Evolutionary conservation across 805 yeast genomes (phyloP), one percentile per base, ranked within the genome.

Genomic region (Teunomyces stri): DNA sequence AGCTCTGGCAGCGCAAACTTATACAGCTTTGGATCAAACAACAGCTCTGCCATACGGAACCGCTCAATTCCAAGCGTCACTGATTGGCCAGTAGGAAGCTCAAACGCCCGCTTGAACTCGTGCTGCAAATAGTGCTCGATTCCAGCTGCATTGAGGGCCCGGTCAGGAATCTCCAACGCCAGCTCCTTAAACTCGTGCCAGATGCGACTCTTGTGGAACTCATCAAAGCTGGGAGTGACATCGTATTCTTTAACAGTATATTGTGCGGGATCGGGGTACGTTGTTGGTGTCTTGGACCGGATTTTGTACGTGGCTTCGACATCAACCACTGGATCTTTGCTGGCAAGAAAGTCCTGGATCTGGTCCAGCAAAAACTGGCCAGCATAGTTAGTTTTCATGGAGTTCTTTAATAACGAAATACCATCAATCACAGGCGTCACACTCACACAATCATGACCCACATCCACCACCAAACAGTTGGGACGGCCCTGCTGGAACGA

Each of bases 401-500:
- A 86, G 56, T 83, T 84, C 54, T 80, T 84, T 40, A 85, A 75
- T 48, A 87, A 68, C 40, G 89, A 84, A 66, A 85, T 80, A 20
- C 95, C 96, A 66, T 86, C 96, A 50, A 84, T 81, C 16, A 87
- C 89, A 1, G 91, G 96, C 4, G 94, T 85, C 1, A 84, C 91
- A 51, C 89, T 81, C 15, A 79, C 73, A 2, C 84, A 69, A 60
- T 87, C 91, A 60, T 87, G 94, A 5, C 96, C 96, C 34, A 88
- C 68, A 63, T 89, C 96, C 34, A 89, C 92, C 34, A 89, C 89
- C 28, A 89, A 70, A 62, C 96, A 89, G 50, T 85, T 85, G 39
- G 96, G 90, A 61, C 95, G 77, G 3, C 96, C 96, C 53, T 87
- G 85, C 9, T 92, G 90, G 67, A 91, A 91, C 1, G 96, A 82